A percentile compares a stretch with the other conserved stretches of the same genome.
Conservation (phyloP, 192 early-diverging fungal species). For the Backusella tuberculispora region DNA sequence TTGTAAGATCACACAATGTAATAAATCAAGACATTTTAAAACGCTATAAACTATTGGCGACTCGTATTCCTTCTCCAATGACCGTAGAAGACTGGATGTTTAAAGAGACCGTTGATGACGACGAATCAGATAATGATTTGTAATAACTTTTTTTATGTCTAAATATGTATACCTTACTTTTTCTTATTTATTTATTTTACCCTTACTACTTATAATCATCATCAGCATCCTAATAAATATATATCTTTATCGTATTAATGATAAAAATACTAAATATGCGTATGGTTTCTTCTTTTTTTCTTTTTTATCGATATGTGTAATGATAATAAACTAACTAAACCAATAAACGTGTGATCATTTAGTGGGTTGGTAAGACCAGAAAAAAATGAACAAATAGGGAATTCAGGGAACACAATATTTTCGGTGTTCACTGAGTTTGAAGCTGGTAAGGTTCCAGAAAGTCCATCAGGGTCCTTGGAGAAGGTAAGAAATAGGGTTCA, state of each 20-base stretch:
- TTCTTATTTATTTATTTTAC: background rate
- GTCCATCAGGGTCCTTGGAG: constrained; percentile 14
- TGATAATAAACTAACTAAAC: background rate
- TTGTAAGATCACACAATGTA: background rate
- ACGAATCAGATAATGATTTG: background rate
- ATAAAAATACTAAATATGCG: background rate
- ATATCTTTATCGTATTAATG: background rate
- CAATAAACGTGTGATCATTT: constrained; percentile 4
- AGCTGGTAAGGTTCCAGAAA: background rate
- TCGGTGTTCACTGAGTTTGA: constrained; percentile 5
- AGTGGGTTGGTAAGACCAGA: background rate
- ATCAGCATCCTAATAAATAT: background rate
- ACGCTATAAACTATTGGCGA: background rate
- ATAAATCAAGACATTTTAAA: background rate
- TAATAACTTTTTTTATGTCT: background rate
- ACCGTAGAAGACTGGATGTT: constrained; percentile 9
- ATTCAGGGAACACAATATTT: background rate
- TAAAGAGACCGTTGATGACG: background rate
- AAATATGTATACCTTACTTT: background rate
- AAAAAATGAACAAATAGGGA: background rate
- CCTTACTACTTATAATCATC: background rate
- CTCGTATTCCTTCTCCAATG: constrained; percentile 3
- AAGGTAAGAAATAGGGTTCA: background rate
- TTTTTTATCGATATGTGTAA: background rate
- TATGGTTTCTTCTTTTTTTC: no score